A percentile compares a stretch with the other conserved stretches of the same genome.
Evolutionary conservation across 2,329 filamentous ascomycete genomes (phyloP).

Genomic region (Xylaria sp.): DNA sequence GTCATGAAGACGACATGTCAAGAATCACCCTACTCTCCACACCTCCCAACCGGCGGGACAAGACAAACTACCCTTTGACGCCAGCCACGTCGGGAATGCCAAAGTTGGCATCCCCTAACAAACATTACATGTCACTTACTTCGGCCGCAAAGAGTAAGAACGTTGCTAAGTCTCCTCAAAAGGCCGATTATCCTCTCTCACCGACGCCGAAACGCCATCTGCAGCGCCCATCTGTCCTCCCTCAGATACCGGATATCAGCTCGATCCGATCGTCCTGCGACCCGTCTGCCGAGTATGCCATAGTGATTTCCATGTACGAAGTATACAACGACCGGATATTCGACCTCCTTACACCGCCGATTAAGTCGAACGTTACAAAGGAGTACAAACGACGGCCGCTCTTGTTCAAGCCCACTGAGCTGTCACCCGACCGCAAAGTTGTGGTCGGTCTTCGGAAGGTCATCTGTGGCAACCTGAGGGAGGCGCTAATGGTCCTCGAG

Average conservation of each 20-base stretch:
- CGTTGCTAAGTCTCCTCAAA: constrained; percentile 49
- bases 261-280: constrained; percentile 69
- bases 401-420: constrained; percentile 89
- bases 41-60: constrained; percentile 30
- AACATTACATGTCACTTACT: constrained; percentile 50
- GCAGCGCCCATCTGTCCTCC: constrained; percentile 70
- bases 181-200: constrained; percentile 56
- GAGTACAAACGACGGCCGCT: constrained; percentile 76
- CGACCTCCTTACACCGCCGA: constrained; percentile 75
- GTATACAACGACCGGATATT: constrained; percentile 99
- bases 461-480: constrained; percentile 77
- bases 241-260: constrained; percentile 74
- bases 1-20: constrained; percentile 33
- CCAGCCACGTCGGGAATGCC: constrained; percentile 30
- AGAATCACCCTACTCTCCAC: constrained; percentile 31
- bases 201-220: constrained; percentile 64
- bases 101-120: constrained; percentile 40
- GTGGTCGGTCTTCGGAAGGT: constrained; percentile 91
- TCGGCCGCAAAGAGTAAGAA: constrained; percentile 50
- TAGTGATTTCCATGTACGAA: constrained; percentile 97
- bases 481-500: constrained; percentile 88
- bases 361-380: constrained; percentile 64
- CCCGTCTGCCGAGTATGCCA: constrained; percentile 75
- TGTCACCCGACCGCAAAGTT: constrained; percentile 87
- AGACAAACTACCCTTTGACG: constrained; percentile 7